Base-by-base conservation (phyloP, 345 rosid species). In the Salix koriyanagi region DNA sequence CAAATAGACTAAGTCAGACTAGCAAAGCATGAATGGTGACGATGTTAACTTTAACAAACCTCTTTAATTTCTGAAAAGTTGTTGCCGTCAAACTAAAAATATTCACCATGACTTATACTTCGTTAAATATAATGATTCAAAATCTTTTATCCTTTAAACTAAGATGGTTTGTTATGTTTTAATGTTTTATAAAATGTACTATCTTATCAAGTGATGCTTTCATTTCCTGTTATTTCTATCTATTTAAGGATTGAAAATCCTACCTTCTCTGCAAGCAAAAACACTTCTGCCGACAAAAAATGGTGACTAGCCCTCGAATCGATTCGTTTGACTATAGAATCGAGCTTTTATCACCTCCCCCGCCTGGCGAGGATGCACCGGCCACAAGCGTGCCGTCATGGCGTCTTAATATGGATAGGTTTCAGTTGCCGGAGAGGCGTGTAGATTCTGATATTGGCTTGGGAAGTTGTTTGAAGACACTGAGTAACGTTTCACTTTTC, bases 371-470 rank as follows among this genome's bases (percentile, higher is more conserved):
- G 48, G 67, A 76, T 13, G 34, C 34, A 0, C 28, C 66, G 0
- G 66, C 34, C 56, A 28, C 76, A 9, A 67, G 77, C 9, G 78
- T 71, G 25, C 85, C 87, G 0, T 84, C 90, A 0, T 89, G 90
- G 92, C 70, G 84, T 23, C 85, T 87, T 65, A 80, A 73, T 60
- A 79, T 87, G 78, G 89, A 89, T 67, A 67, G 75, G 26, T 77
- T 83, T 65, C 77, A 75, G 5, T 25, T 87, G 65, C 87, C 90
- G 10, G 77, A 85, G 30, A 80, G 67, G 42, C 83, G 36, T 7
- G 5, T 18, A 32, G 78, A 74, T 32, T 72, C 87, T 26, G 67
- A 48, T 76, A 56, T 71, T 7, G 72, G 85, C 42, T 28, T 80
- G 16, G 71, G 69, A 16, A 39, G 61, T 28, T 36, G 65, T 14